Base-by-base conservation (phyloP, 352 stramenopile species). In the Phytophthora cactorum region DNA sequence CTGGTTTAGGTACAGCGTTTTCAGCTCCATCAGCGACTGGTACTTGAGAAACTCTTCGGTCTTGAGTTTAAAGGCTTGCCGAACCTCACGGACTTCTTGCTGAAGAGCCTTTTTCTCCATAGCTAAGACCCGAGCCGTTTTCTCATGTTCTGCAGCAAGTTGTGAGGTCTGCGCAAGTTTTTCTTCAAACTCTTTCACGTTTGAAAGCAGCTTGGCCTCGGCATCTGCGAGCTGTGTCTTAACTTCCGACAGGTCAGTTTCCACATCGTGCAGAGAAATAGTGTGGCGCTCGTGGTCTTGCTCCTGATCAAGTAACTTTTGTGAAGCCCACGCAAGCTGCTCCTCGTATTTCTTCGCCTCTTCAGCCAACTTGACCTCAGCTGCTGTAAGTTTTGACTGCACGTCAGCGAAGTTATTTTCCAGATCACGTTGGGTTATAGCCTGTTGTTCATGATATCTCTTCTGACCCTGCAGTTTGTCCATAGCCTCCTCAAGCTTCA, bases 71-170 rank as follows among this genome's bases (percentile, higher is more conserved):
- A 36, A 57, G 2, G 50, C 45, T 22, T 74, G 59, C 5, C 44
- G 54, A 43, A 51, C 59, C 45, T 70, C 55, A 54, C n/a, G 22
- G 4, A 70, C 5, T 52, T 74, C 69, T 8, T 71, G 59, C 36
- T 70, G 54, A 31, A 70, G 51, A 8, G 46, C 29, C 15, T 63
- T 63, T 11, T 74, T 71, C 56, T 72, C 54, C 39, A 65, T 65
- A 14, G 45, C 15, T 10, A 74, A 36, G 10, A 38, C 15, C 14
- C 29, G 45, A 27, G 17, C 25, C 32, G 45, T 38, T 57, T 70
- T 65, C 25, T 74, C 59, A 22, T 62, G 43, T 29, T 74, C 44
- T 27, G 32, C 44, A 50, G 41, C 36, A 54, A 31, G 12, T 49
- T 71, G 17, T 12, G 6, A 57, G 27, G 8, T 9, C 7, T 64